Evolutionary conservation across 2,329 filamentous ascomycete genomes (phyloP), one percentile per base, ranked within the genome.

Genomic region (Lecanicillium sp.): DNA sequence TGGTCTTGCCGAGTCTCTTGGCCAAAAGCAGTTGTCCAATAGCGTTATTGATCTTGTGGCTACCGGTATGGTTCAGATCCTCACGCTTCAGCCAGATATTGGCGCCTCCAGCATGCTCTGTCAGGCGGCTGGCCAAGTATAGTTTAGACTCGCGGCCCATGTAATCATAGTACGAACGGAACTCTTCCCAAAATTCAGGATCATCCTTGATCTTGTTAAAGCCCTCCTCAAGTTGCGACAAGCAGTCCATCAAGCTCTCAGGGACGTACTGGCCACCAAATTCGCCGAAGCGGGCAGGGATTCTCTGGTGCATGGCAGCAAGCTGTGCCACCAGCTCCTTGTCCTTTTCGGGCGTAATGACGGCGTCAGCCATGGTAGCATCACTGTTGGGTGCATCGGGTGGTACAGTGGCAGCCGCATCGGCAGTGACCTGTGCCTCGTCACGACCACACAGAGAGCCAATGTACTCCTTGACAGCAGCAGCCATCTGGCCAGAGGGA

Each of bases 31-130:
- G 80, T 62, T 98, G 92, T 3, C 92, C 92, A 8, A 98, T 70
- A 1, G 92, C 92, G 54, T 98, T 98, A 71, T 98, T 98, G 71
- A 98, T 96, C 75, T 98, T 98, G 73, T 98, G 92, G 46, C 85
- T 94, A 49, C 92, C 92, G 8, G 92, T 96, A 60, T 98, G 92
- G 65, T 96, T 96, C 41, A 96, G 70, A 59, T 98, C 92, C 65
- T 98, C 92, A 52, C 92, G 80, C 75, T 98, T 98, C 50, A 98
- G 68, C 83, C 90, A 98, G 67, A 98, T 94, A 56, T 88, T 94
- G 35, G 92, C 90, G 44, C 92, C 92, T 17, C 88, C 87, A 34
- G 86, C 88, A 53, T 90, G 70, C 56, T 94, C 83, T 0, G 90
- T 96, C 48, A 98, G 68, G 38, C 89, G 80, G 50, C 92, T 80